Evolutionary conservation across 305 asterid genomes (phyloP), one percentile per base, ranked within the genome.

Genomic region (Solanum chacoense): DNA sequence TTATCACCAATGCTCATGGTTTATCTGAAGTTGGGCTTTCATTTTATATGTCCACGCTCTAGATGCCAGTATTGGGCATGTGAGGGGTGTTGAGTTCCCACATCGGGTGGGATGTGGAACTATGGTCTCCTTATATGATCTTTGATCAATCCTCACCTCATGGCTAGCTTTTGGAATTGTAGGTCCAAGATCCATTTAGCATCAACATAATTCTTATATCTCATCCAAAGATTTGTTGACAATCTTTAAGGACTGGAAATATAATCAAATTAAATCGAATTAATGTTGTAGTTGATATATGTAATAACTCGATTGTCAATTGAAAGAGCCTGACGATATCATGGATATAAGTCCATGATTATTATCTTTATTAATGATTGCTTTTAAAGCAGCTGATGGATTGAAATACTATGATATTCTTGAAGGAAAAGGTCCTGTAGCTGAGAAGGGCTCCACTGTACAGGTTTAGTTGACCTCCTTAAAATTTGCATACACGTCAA

Each of bases 371-470:
- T 91, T 78, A 83, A 80, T 69, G 87, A 63, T 71, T 90, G 90
- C 45, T 91, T 91, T 73, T 91, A 84, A 85, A 90, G 89, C 98
- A 96, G 98, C 94, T 81, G 98, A 95, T 87, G 98, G 98, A 89
- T 91, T 97, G 69, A 97, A 94, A 89, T 97, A 97, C 90, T 97
- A 93, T 69, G 99, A 97, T 91, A 67, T 96, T 86, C 65, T 92
- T 38, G 98, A 94, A 91, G 98, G 99, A 55, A 96, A 93, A 92
- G 99, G 99, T 31, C 96, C 93, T n/a, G 89, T 93, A 85, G 98
- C 98, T 88, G 95, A 91, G 88, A 97, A 96, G 26, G 98, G 99
- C 88, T 89, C 93, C 22, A 94, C 92, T 1, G 98, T 94, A 91
- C 96, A 94, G 98, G 98, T 96, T 73, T 36, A 73, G 79, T 86